Conservation (phyloP, 1,284 basidiomycete species). For the Hemileccinum hortonii region DNA sequence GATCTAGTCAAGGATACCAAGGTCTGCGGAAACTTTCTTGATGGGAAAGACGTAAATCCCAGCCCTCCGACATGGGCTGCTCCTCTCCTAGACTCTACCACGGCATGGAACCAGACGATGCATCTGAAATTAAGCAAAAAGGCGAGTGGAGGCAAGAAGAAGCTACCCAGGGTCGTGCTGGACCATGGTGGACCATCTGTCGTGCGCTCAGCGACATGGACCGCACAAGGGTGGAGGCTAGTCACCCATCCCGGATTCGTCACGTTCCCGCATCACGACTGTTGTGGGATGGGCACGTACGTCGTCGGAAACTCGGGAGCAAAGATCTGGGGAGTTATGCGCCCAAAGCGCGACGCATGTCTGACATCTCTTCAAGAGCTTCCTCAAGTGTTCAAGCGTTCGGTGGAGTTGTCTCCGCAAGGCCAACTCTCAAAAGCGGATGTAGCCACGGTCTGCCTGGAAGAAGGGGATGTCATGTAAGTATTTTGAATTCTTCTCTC, state of each 20-base stretch:
- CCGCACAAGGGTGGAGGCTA: slow-evolving; percentile 1
- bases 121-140: not conserved
- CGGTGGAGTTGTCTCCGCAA: not conserved
- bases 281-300: slow-evolving; percentile 1
- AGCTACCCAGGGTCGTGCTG: too few species aligned
- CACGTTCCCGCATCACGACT: not conserved
- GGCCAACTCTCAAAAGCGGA: not conserved
- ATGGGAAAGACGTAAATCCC: slow-evolving; percentile 1
- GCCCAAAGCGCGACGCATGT: not conserved
- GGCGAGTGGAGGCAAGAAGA: too few species aligned
- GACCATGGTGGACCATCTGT: too few species aligned
- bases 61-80: not conserved
- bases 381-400: not conserved
- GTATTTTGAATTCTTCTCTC: too few species aligned
- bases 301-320: not conserved
- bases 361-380: not conserved
- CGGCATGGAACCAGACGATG: slow-evolving; percentile 1
- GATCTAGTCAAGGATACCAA: not conserved
- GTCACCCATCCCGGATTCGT: not conserved
- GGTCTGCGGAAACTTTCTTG: slow-evolving; percentile 3
- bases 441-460: slow-evolving; percentile 5
- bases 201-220: too few species aligned
- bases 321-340: slow-evolving; percentile 2
- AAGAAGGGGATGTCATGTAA: slow-evolving; percentile 11
- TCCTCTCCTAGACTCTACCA: slow-evolving; percentile 1